Evolutionary conservation across 768 basidiomycete genomes (phyloP), one percentile per base, ranked within the genome.

Genomic region (Psilocybe cyanescens): DNA sequence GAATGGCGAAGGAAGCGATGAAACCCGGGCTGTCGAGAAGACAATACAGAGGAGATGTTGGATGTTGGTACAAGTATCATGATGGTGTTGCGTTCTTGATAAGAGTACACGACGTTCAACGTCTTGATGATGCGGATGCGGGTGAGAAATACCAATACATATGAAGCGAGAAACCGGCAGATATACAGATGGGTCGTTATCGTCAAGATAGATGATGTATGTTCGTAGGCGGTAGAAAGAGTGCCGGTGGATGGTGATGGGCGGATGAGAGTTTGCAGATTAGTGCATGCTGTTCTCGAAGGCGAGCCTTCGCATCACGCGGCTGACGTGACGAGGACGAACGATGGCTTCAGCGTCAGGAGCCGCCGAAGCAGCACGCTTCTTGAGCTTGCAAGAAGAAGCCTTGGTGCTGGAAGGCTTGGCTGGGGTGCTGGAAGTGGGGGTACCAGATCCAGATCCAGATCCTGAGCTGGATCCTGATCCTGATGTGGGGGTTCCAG

Each of bases 261-360:
- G 33, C 16, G 17, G 16, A 39, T 14, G 37, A 33, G 35, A 30
- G 49, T 8, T 11, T 30, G 41, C 41, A 54, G n/a, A 28, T 66
- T 56, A 70, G 48, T 65, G 63, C 44, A 56, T 49, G 58, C 39
- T 63, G 50, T 59, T 24, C 16, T 66, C 66, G 17, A 74, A 64
- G 4, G 67, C 68, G 4, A 76, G 59, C 4, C 68, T 61, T 31
- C 77, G 67, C 75, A 78, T 76, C 57, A 76, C 67, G 8, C 77
- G 70, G 65, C 74, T 75, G 65, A 76, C 33, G 45, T 73, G 72
- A 11, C 69, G 65, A 8, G 75, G 74, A 53, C 69, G 69, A 46
- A 66, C 60, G 49, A 68, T 37, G 44, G 61, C 37, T 19, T 49
- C 39, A 16, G 61, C 61, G 47, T 50, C 50, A 17, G 57, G 39